Evolutionary conservation across 768 basidiomycete genomes (phyloP).

Genomic region (Lactarius hatsudake): DNA sequence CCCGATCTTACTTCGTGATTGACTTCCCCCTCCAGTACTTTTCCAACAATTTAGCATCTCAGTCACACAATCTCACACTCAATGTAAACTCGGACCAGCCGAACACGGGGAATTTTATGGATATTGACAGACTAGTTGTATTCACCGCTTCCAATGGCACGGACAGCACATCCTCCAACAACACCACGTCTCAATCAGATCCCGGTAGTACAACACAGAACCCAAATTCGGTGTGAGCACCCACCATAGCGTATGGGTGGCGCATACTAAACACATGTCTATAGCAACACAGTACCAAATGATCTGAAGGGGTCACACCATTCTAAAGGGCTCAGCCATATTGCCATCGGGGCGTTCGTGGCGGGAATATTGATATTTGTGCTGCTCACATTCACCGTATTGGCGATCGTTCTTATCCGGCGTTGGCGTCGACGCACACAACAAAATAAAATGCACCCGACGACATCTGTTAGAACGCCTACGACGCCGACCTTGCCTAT

Average conservation of each 20-base stretch:
- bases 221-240: background rate
- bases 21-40: constrained; percentile 37
- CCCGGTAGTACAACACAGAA: background rate
- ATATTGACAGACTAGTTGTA: constrained; percentile 19
- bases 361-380: background rate
- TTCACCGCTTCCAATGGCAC: constrained; percentile 3
- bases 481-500: constrained; percentile 15
- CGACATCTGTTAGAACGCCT: background rate
- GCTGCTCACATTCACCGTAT: constrained; percentile 1
- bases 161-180: background rate
- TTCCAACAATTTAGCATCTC: constrained; percentile 38
- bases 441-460: background rate
- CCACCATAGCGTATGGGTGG: background rate
- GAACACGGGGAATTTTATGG: constrained; percentile 14
- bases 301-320: background rate
- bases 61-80: constrained; percentile 41
- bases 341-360: background rate
- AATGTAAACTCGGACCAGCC: constrained; percentile 32
- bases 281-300: background rate
- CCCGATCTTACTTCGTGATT: constrained; percentile 2
- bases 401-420: constrained; percentile 12
- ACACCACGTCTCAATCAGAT: background rate
- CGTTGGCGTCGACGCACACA: constrained; percentile 5
- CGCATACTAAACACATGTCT: background rate
- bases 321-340: background rate